phyloP scores from a whole-genome alignment of 2,329 filamentous ascomycete genomes.

The Cercospora brassicicola region DNA sequence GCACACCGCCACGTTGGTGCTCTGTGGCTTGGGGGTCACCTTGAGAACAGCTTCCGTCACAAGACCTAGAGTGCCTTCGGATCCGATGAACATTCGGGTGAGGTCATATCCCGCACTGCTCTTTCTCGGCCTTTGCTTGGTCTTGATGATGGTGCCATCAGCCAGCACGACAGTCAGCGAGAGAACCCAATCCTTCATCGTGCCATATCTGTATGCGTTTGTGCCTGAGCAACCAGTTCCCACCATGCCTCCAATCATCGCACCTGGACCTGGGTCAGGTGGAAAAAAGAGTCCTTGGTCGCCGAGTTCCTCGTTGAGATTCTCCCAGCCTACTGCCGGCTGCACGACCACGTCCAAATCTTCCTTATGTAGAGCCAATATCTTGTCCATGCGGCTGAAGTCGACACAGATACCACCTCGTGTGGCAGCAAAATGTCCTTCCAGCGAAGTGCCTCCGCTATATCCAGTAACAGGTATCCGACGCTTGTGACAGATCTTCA shows the following conservation, averaged over 20 bases:
- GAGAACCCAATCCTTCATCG: slow-evolving; percentile 92
- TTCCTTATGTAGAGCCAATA: slow-evolving; percentile 73
- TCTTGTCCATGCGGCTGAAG: slow-evolving; percentile 80
- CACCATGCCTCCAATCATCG: slow-evolving; percentile 88
- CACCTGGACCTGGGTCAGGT: slow-evolving; percentile 84
- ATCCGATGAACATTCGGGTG: slow-evolving; percentile 84
- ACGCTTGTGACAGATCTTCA: slow-evolving; percentile 81
- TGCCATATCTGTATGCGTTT: slow-evolving; percentile 89
- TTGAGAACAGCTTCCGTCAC: slow-evolving; percentile 90
- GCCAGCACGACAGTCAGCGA: slow-evolving; percentile 84
- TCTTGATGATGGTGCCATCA: slow-evolving; percentile 87
- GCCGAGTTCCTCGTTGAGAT: slow-evolving; percentile 74
- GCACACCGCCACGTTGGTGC: slow-evolving; percentile 74
- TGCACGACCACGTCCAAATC: slow-evolving; percentile 59
- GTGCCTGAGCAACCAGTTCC: slow-evolving; percentile 77
- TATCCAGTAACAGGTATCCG: slow-evolving; percentile 83
- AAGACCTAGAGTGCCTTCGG: slow-evolving; percentile 85
- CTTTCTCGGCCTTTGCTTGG: slow-evolving; percentile 81
- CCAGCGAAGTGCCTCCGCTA: slow-evolving; percentile 83
- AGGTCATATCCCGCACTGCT: slow-evolving; percentile 90
- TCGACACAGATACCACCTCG: slow-evolving; percentile 82
- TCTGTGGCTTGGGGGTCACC: slow-evolving; percentile 76
- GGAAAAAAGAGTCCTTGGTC: slow-evolving; percentile 81
- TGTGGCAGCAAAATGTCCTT: slow-evolving; percentile 85
- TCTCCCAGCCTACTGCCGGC: slow-evolving; percentile 79